Evolutionary conservation across 1,139 yeast species (phyloP), one percentile per base, ranked within the genome.

Genomic region (Geotrichum australiense): DNA sequence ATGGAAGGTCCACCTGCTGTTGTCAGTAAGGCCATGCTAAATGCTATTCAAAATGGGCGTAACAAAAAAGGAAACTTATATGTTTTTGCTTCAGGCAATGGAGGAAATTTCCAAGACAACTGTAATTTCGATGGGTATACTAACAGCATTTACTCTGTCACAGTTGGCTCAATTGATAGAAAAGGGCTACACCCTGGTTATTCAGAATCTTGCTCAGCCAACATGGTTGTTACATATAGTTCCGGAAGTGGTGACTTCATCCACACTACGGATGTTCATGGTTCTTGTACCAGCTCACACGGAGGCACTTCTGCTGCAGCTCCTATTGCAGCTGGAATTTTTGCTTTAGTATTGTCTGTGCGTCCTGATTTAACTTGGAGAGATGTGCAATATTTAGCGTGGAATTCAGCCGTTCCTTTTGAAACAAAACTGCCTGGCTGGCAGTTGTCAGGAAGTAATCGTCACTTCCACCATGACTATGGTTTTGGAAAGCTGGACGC

Each of bases 231-330:
- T 1, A 87, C 98, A 0, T 91, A 87, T 56, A 81, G 94, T 3
- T 84, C 96, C 1, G 96, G 96, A 0, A 78, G 91, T 3, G 85
- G 85, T 22, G 95, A 86, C 57, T 84, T 77, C 57, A 91, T 93
- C 46, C 93, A 84, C 57, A 85, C 98, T 5, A 85, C 97, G 2
- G 97, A 91, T 61, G 74, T 86, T 42, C 53, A 58, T 16, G 72
- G 78, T 39, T 72, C 49, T n/a, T 93, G 99, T 61, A 67, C 93
- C 2, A 70, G 71, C 27, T 60, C 55, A 23, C 98, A 93, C 62
- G 96, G 97, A 6, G 99, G 99, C 18, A 93, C 99, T 0, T 89
- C 97, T 14, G 98, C 98, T 0, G 97, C 98, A 14, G 98, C 98
- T 0, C 99, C 99, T 0, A 70, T 93, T 43, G 98, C 97, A 0